Evolutionary conservation across 768 basidiomycete genomes (phyloP), one percentile per base, ranked within the genome.

Genomic region (Leccinellum luteum): DNA sequence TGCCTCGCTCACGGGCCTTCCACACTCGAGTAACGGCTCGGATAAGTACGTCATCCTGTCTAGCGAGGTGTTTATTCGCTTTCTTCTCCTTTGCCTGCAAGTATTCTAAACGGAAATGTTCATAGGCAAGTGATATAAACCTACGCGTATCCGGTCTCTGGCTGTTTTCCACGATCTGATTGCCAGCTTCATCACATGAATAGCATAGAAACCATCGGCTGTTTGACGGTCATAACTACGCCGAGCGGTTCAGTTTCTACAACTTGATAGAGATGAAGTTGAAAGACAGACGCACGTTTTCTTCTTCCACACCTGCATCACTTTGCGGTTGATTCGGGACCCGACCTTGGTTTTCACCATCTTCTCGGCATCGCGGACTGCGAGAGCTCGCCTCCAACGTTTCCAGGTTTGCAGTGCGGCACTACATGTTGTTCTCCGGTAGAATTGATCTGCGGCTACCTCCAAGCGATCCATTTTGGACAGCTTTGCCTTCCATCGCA

Each of bases 1-100:
- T 75, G 30, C 85, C 85, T 9, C 85, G 81, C 63, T 87, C 86
- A 38, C 80, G 81, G 21, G 88, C 85, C 62, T 81, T 86, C 87
- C 88, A 87, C 4, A 89, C 80, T 48, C 84, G 76, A 63, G 78
- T 71, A 48, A 86, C 74, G 28, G 84, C 87, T 47, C 80, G 79
- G 30, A 89, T 57, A 21, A 88, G 76, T 14, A 85, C 74, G 53
- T 75, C 76, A 55, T 89, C 83, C 64, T 83, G 85, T 45, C 84
- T 77, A 48, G 75, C 74, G 13, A 83, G 55, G 64, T 85, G 80
- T 56, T 83, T 87, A 56, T 75, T 70, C 12, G 83, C 88, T 28
- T 81, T 82, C 54, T 66, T 76, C 64, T 85, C 82, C 69, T 85
- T 71, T 19, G 59, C 66, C 90, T 92, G 61, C n/a, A 64, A 54